Base-by-base conservation (phyloP, 2,329 filamentous ascomycete species). In the Fusarium tupiense region DNA sequence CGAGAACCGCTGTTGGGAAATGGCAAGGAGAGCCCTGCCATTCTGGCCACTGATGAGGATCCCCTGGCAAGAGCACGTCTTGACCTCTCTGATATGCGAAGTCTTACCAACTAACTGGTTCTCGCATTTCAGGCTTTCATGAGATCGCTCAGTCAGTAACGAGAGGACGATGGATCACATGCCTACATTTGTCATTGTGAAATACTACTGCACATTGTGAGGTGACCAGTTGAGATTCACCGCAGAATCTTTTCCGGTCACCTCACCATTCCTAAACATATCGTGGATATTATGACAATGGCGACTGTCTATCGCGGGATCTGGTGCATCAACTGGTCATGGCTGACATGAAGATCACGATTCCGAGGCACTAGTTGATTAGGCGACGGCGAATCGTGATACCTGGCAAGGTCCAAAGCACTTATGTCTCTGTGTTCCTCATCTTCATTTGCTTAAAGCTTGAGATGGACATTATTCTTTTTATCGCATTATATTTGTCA, bases 1-100 rank as follows among this genome's bases (percentile, higher is more conserved):
- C 88, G 89, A 50, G 92, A 91, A 56, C 86, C 88, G 17, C 83
- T 91, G 64, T 85, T 83, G 54, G 86, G 87, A 24, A 77, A 78
- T 54, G 89, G 86, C 71, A 82, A 88, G 63, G 90, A 91, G 61
- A 94, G 91, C 81, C 91, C 92, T 33, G 86, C 88, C 37, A 83
- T 92, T 60, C 83, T 91, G 59, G 44, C 75, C 66, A 87, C 87
- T 66, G 76, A 80, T 24, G 71, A 80, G 31, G 82, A 89, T 88
- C 83, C 86, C 52, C 80, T 89, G 74, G 81, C 83, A 80, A 88
- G 85, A 84, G 85, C 86, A 85, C 83, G 86, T 83, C 84, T 83
- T 57, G 82, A 83, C 64, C 77, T 83, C 64, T 80, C 82, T 58
- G 83, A 84, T 65, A 80, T 83, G 79, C 79, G 83, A 63, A 83